Conservation (phyloP, 306 rosid species). For the Gynostemma pentaphyllum region DNA sequence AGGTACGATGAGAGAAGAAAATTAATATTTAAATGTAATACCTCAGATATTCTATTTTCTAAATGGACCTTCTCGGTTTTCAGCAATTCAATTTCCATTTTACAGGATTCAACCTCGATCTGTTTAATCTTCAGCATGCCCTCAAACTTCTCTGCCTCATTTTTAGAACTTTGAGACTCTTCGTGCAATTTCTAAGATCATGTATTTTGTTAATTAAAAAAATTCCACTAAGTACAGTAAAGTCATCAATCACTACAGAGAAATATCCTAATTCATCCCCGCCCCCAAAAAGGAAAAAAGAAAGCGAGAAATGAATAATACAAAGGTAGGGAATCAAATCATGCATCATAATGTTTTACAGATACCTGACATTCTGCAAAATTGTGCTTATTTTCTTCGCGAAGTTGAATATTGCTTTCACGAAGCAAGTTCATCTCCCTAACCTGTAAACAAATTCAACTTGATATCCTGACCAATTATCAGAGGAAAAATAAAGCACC, state of each 20-base stretch:
- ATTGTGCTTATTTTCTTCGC: constrained; percentile 98
- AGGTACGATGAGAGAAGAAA: not conserved
- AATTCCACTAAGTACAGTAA: not conserved
- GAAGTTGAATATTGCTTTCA: constrained; percentile 88
- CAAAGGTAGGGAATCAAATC: not conserved
- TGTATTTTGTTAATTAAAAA: not conserved
- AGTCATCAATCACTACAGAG: constrained; percentile 4
- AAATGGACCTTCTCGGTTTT: constrained; percentile 44
- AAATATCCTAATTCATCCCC: too few species aligned
- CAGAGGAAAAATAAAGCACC: not conserved
- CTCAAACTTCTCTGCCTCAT: constrained; percentile 43
- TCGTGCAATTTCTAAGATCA: constrained; percentile 64
- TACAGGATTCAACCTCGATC: constrained; percentile 44
- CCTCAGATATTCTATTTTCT: constrained; percentile 62
- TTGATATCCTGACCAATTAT: not conserved
- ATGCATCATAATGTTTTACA: not conserved
- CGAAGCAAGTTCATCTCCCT: constrained; percentile 92
- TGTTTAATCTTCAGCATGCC: constrained; percentile 44
- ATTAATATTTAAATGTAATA: constrained; percentile 21
- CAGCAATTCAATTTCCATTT: constrained; percentile 48
- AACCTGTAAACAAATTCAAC: constrained; percentile 36
- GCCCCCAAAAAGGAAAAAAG: not conserved
- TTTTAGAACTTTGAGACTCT: constrained; percentile 46
- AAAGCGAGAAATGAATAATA: not conserved
- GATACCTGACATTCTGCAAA: constrained; percentile 92